Percentiles rank a stretch among this genome's conserved stretches.
These are phyloP conservation scores for Cytospora schulzeri DNA, from an alignment of 2,329 filamentous ascomycete genomes.

Conservation along the genomic window DNA sequence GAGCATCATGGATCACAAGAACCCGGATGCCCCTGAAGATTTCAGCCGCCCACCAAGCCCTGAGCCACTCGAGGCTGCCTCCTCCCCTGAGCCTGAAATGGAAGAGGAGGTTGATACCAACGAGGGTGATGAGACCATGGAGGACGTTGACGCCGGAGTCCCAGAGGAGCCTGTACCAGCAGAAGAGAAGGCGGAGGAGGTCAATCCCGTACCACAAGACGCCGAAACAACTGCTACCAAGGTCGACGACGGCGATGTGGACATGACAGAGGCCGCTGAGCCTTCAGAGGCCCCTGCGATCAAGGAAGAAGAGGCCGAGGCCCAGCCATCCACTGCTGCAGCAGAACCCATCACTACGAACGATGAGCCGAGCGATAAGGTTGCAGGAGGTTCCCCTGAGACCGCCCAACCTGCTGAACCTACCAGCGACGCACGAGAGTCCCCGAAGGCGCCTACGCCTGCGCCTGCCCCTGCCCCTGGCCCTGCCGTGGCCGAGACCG, in stretches of 20 bases:
- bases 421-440: not conserved
- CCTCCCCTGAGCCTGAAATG: slow-evolving; percentile 24
- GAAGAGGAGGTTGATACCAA: slow-evolving; percentile 10
- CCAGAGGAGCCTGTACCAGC: slow-evolving; percentile 32
- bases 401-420: slow-evolving; percentile 20
- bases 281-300: slow-evolving; percentile 37
- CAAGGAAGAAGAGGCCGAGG: slow-evolving; percentile 43
- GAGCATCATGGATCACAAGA: slow-evolving; percentile 55
- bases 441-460: not conserved
- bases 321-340: slow-evolving; percentile 34
- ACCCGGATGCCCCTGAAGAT: slow-evolving; percentile 47
- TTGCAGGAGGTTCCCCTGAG: slow-evolving; percentile 26
- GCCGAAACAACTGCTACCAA: slow-evolving; percentile 32
- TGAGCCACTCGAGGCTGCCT: slow-evolving; percentile 26
- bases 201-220: slow-evolving; percentile 2
- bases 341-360: slow-evolving; percentile 34
- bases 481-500: slow-evolving; percentile 18
- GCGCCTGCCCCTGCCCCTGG: too few species aligned
- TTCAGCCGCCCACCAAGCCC: slow-evolving; percentile 27
- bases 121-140: slow-evolving; percentile 29
- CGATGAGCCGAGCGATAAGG: slow-evolving; percentile 29
- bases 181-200: slow-evolving; percentile 29
- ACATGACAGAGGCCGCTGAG: slow-evolving; percentile 47
- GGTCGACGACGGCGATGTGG: slow-evolving; percentile 51
- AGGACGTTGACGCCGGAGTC: slow-evolving; percentile 37